phyloP scores from a whole-genome alignment of 2,329 filamentous ascomycete species.

The Pyrenophora seminiperda region DNA sequence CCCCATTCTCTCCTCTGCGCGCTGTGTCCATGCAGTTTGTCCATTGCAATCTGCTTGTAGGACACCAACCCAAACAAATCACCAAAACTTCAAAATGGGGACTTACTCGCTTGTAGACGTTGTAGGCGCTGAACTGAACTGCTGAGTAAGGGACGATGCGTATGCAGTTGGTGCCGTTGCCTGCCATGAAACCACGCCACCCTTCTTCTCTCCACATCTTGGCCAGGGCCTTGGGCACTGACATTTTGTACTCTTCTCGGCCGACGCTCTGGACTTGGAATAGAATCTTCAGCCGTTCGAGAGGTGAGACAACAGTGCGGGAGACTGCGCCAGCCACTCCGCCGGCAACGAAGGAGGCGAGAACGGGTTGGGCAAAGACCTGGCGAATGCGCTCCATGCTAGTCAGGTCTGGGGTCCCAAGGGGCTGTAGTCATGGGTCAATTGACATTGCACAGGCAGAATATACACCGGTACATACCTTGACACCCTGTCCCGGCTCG shows the following conservation, averaged over 20 bases:
- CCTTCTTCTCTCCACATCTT: constrained; percentile 99
- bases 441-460: constrained; percentile 6
- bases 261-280: constrained; percentile 93
- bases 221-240: constrained; percentile 80
- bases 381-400: constrained; percentile 35
- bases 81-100: neutral
- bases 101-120: constrained; percentile 89
- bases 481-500: constrained; percentile 23
- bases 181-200: constrained; percentile 95
- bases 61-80: neutral
- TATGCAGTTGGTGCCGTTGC: constrained; percentile 97
- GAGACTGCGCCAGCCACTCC: constrained; percentile 97
- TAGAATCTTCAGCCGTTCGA: constrained; percentile 96
- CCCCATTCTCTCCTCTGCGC: neutral
- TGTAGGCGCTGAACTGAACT: constrained; percentile 97
- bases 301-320: constrained; percentile 91
- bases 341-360: constrained; percentile 91
- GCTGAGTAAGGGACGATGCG: constrained; percentile 98
- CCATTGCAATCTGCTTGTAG: constrained; percentile 1
- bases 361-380: constrained; percentile 75
- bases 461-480: constrained; percentile 27
- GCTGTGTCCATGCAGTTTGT: neutral
- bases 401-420: constrained; percentile 24
- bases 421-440: constrained; percentile 24
- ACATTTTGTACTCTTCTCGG: constrained; percentile 90